Evolutionary conservation across 352 stramenopile species (phyloP), one percentile per base, ranked within the genome.

Genomic region (Pelagophyceae sp.): DNA sequence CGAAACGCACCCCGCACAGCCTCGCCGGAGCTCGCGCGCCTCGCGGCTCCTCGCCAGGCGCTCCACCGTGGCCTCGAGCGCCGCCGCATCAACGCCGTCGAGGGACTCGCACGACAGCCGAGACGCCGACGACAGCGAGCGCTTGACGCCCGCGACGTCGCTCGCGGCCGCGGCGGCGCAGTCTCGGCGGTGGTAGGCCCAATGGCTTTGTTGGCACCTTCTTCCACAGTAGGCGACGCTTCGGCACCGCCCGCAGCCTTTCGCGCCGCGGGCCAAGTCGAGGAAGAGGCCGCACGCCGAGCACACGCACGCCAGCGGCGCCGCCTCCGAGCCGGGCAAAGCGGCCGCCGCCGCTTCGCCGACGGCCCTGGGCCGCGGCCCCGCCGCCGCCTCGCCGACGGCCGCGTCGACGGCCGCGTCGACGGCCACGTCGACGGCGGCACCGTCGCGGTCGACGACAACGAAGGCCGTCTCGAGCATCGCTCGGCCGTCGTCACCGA

Each of bases 401-500:
- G n/a, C n/a, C n/a, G n/a, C n/a, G n/a, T n/a, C n/a, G n/a, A n/a
- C n/a, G n/a, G n/a, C n/a, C n/a, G n/a, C n/a, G n/a, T n/a, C n/a
- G n/a, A n/a, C n/a, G n/a, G n/a, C n/a, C n/a, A n/a, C n/a, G n/a
- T n/a, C n/a, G n/a, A n/a, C n/a, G n/a, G n/a, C n/a, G n/a, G n/a
- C n/a, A n/a, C n/a, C n/a, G n/a, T n/a, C n/a, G n/a, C n/a, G 33
- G 19, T 40, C 15, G 0, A 61, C 40, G 27, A 29, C 11, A 79
- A 89, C 83, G 76, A 86, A 88, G 50, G 91, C 92, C n/a, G 92
- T 82, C 33, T 92, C 81, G n/a, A 93, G 86, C 86, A 37, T 1
- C 3, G 38, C 25, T 0, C 87, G 88, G 6, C 89, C 87, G 72
- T 87, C 87, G 38, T 76, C 84, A 75, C 89, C 91, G 37, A 78